Evolutionary conservation across 495 filamentous ascomycete genomes (phyloP), one percentile per base, ranked within the genome.

Genomic region (Penicillium manginii): DNA sequence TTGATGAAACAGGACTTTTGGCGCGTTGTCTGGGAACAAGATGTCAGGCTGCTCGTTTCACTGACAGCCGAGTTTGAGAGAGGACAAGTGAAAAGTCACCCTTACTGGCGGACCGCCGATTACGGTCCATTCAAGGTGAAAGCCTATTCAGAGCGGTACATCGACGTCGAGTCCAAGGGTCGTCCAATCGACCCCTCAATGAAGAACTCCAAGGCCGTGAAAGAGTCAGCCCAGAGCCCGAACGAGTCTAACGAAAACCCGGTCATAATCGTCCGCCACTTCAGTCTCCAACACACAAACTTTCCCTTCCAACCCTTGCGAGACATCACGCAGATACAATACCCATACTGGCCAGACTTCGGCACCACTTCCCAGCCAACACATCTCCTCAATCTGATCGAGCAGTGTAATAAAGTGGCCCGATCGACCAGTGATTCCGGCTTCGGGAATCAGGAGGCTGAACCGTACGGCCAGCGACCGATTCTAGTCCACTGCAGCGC

Each of bases 1-100:
- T 22, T 40, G 19, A 22, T 54, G 45, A 59, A 63, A 40, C 72
- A 96, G 93, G 94, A 98, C 74, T 98, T 98, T 67, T 98, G 94
- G 94, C 92, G 91, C 46, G 87, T 97, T 19, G 82, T 97, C 45
- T 98, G 94, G 94, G 93, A 98, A 67, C 89, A 98, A 76, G 92
- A 97, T 68, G 86, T 96, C 22, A 87, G 92, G 52, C 90, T 98
- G 29, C 85, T 98, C 54, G 93, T 98, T 59, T 97, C 97, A 83
- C 80, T 98, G 54, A 98, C 94, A 3, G 93, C 94, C n/a, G 94
- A 98, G 70, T 79, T 87, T 22, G 94, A 98, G 78, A 90, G 94
- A 23, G 93, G 96, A 8, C 96, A 97, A 64, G 79, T 93, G 17
- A 98, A 98, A 72, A 94, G 93, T 56, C 92, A 98, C 68, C 88